Conservation (phyloP, 2,329 filamentous ascomycete species). For the Akanthomyces dipterigenus region DNA sequence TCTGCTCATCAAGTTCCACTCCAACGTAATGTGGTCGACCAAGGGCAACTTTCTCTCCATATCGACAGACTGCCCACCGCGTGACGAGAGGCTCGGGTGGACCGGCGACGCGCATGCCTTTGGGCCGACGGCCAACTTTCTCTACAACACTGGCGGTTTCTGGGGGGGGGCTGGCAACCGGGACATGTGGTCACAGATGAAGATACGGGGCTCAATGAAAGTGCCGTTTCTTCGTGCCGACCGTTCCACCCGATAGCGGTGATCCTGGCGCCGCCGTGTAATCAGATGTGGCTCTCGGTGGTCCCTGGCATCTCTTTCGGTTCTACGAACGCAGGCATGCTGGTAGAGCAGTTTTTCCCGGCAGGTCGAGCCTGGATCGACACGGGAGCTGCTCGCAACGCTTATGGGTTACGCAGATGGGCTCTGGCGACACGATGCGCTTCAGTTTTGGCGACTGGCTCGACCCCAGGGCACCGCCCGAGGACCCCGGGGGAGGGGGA, state of each 20-base stretch:
- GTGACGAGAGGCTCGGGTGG: constrained; percentile 50
- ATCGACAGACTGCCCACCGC: constrained; percentile 52
- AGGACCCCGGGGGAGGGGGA: constrained; percentile 31
- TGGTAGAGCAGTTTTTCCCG: constrained; percentile 31
- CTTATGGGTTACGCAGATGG: too few species aligned
- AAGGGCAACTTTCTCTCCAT: constrained; percentile 51
- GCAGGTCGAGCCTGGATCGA: constrained; percentile 36
- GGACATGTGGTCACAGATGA: constrained; percentile 34
- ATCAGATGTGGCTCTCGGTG: constrained; percentile 17
- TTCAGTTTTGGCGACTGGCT: constrained; percentile 43
- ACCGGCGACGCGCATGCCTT: constrained; percentile 46
- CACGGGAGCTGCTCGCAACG: constrained; percentile 26
- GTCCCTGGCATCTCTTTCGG: constrained; percentile 35
- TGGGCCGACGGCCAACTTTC: constrained; percentile 41
- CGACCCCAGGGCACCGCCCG: constrained; percentile 37
- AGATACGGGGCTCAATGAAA: constrained; percentile 17
- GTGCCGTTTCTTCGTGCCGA: constrained; percentile 25
- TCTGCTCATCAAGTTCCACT: constrained; percentile 46
- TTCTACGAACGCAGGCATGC: constrained; percentile 30
- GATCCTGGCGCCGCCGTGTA: constrained; percentile 12
- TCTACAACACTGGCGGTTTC: constrained; percentile 47
- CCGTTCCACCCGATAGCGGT: constrained; percentile 18
- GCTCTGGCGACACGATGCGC: constrained; percentile 32
- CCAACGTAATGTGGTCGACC: constrained; percentile 51
- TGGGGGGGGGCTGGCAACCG: constrained; percentile 42